Evolutionary conservation across 2,329 filamentous ascomycete genomes (phyloP), one percentile per base, ranked within the genome.

Genomic region (Plenodomus tracheiphilus): DNA sequence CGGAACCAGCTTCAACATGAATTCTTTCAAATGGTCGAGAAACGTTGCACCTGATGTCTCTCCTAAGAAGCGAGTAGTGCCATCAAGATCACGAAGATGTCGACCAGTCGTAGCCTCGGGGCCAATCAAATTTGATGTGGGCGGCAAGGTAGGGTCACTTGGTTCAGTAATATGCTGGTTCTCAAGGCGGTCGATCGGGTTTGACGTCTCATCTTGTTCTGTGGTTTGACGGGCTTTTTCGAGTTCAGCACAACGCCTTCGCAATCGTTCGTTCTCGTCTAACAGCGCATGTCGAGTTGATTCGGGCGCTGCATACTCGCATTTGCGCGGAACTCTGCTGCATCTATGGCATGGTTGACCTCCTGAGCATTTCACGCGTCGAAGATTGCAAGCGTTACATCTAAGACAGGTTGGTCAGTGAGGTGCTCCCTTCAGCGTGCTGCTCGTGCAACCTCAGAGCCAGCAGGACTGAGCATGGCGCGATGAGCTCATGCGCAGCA

Each of bases 1-100:
- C 10, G 59, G 59, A 9, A 61, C 49, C 36, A 66, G 46, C 8
- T 52, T 61, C 36, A 54, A 37, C 61, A 66, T 64, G 45, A 66
- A 65, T 17, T 56, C 46, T 34, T 64, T 66, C 19, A 66, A 41
- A 20, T 56, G 43, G 38, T 66, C 59, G 20, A 66, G 53, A 36
- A 66, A 66, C 3, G 58, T 63, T 3, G 64, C 62, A 11, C 64
- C 62, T 22, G 62, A 63, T 1, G 64, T 63, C 32, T 61, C 61
- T 11, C 64, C 64, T 9, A 65, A 44, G 20, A 54, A 66, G 15
- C 64, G 50, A 6, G 47, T 19, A 3, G 44, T 54, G 1, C 62
- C 59, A 19, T 56, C 56, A 9, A 46, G 45, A 30, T 66, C 64
- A 15, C 47, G 41, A 15, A 65, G 55, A 37, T 64, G 41, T 13